Conservation (phyloP, 805 yeast genomes). For the Ogataea methanolica region DNA sequence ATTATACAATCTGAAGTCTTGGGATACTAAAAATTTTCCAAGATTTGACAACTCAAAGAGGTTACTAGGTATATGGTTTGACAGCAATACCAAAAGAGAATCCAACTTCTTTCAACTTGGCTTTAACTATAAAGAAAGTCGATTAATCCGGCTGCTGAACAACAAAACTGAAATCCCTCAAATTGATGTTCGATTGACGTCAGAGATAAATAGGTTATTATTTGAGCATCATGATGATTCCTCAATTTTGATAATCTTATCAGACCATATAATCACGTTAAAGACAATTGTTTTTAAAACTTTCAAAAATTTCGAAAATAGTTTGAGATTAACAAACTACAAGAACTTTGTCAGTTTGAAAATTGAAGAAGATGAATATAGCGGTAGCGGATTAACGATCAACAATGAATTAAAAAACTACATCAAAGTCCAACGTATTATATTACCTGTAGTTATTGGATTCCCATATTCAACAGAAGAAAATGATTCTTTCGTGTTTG, state of each 20-base stretch:
- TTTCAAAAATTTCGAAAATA: conserved; percentile 17
- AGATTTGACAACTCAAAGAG: conserved; percentile 6
- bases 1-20: background rate
- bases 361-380: conserved; percentile 20
- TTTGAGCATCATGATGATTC: conserved; percentile 27
- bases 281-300: conserved; percentile 18
- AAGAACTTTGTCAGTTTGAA: conserved; percentile 15
- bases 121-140: conserved; percentile 9
- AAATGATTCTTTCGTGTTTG: conserved; percentile 11
- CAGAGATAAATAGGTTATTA: conserved; percentile 13
- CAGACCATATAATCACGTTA: conserved; percentile 21
- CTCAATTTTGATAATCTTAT: conserved; percentile 21
- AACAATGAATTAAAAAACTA: conserved; percentile 19
- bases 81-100: conserved; percentile 5
- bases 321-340: conserved; percentile 18
- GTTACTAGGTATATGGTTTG: conserved; percentile 2
- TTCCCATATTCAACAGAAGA: conserved; percentile 17
- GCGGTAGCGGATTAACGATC: conserved; percentile 6
- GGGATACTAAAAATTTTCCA: conserved; percentile 15
- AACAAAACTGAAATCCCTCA: conserved; percentile 6
- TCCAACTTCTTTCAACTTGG: conserved; percentile 24
- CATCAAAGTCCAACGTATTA: conserved; percentile 20
- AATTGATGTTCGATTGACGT: conserved; percentile 20
- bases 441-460: conserved; percentile 27
- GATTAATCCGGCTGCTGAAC: background rate